A percentile compares a stretch with the other conserved stretches of the same genome.
Evolutionary conservation across 2,329 filamentous ascomycete genomes (phyloP).

Genomic region (Calonectria fujianensis): DNA sequence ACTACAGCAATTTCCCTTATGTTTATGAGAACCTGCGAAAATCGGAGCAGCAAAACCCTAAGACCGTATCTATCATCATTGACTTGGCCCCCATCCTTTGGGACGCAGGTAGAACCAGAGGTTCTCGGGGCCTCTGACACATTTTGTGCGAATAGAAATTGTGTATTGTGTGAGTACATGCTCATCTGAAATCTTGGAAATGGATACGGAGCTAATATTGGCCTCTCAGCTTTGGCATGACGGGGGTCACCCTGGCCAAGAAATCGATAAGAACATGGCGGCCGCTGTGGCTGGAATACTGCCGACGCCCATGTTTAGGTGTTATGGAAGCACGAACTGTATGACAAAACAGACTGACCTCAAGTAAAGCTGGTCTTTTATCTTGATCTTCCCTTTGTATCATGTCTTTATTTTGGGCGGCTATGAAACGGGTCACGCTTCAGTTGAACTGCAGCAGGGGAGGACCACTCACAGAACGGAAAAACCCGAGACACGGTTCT

Average conservation of each 20-base stretch:
- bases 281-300: background rate
- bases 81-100: background rate
- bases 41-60: background rate
- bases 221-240: background rate
- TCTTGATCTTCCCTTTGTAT: too few relatives aligned
- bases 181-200: rapidly evolving
- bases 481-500: too few relatives aligned
- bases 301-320: background rate
- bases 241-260: background rate
- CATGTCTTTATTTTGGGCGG: too few relatives aligned
- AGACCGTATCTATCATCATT: background rate
- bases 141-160: background rate
- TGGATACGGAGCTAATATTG: background rate
- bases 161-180: background rate
- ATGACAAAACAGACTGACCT: too few relatives aligned
- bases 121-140: background rate
- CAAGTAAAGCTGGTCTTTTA: too few relatives aligned
- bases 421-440: too few relatives aligned
- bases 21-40: background rate
- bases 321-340: background rate
- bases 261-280: constrained; percentile 5
- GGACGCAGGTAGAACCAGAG: background rate
- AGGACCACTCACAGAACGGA: too few relatives aligned
- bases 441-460: too few relatives aligned
- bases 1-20: background rate